Evolutionary conservation across 2,329 filamentous ascomycete genomes (phyloP).

Genomic region (Bimuria novae-zelandiae): DNA sequence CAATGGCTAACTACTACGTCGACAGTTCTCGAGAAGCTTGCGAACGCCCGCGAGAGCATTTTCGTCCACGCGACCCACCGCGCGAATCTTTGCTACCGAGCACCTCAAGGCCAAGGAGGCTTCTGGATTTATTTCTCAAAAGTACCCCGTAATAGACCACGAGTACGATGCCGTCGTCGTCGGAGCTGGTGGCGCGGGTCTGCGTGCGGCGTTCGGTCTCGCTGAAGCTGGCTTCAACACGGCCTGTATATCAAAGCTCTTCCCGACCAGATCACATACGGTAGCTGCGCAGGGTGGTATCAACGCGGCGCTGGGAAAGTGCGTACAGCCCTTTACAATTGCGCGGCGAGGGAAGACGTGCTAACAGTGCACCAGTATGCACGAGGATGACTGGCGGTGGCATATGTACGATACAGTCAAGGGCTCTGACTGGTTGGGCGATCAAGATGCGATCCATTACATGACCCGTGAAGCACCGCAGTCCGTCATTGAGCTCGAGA

Average conservation of each 20-base stretch:
- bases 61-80: slow-evolving; percentile 81
- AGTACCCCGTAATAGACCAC: slow-evolving; percentile 98
- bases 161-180: slow-evolving; percentile 98
- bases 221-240: slow-evolving; percentile 90
- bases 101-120: slow-evolving; percentile 93
- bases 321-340: slow-evolving; percentile 21
- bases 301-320: slow-evolving; percentile 84
- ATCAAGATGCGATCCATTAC: slow-evolving; percentile 97
- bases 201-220: slow-evolving; percentile 82
- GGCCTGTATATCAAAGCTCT: slow-evolving; percentile 83
- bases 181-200: slow-evolving; percentile 78
- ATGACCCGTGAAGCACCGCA: slow-evolving; percentile 95
- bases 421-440: slow-evolving; percentile 95
- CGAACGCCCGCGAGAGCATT: slow-evolving; percentile 75
- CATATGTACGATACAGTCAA: slow-evolving; percentile 99
- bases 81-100: slow-evolving; percentile 82
- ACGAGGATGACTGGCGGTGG: slow-evolving; percentile 98
- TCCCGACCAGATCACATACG: slow-evolving; percentile 83
- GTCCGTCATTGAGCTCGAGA: slow-evolving; percentile 92
- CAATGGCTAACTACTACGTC: slow-evolving; percentile 38
- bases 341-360: not conserved
- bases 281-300: slow-evolving; percentile 79
- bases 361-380: slow-evolving; percentile 64
- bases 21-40: slow-evolving; percentile 66
- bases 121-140: slow-evolving; percentile 80